phyloP scores from a whole-genome alignment of 345 rosid species.

The Pugionium cornutum region DNA sequence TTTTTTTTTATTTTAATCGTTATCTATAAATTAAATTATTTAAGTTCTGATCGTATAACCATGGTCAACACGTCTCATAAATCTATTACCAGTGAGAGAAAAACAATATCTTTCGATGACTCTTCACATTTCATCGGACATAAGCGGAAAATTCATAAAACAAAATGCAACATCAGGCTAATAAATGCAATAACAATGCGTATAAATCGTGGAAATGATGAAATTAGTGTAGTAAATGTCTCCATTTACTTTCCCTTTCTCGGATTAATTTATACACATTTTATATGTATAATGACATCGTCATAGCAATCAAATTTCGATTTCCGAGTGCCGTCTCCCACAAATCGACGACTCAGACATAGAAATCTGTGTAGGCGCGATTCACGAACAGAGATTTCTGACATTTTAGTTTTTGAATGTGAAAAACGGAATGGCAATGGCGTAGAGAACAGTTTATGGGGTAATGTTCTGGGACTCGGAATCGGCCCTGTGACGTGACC shows the following conservation, averaged over 20 bases:
- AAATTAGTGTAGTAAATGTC: not conserved
- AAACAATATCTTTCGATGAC: not conserved
- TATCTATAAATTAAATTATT: no score
- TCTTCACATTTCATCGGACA: conserved; percentile 1
- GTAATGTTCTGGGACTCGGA: no score
- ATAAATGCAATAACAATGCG: not conserved
- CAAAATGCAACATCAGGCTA: not conserved
- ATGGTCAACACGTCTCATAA: not conserved
- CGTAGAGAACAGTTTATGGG: no score
- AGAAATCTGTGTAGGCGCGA: not conserved
- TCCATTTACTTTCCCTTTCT: not conserved
- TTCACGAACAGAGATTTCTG: not conserved
- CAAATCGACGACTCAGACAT: not conserved
- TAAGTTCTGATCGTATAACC: no score
- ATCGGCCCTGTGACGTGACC: no score
- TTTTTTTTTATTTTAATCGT: no score
- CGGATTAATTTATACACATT: conserved; percentile 1
- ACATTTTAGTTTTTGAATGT: no score
- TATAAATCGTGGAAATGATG: not conserved
- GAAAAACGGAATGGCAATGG: no score
- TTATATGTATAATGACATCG: not conserved
- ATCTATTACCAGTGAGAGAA: conserved; percentile 1
- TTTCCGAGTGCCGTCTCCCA: not conserved
- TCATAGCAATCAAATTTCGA: conserved; percentile 1
- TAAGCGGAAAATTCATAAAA: not conserved